phyloP scores from a whole-genome alignment of 768 basidiomycete genomes.

The Lactifluus rugatus region DNA sequence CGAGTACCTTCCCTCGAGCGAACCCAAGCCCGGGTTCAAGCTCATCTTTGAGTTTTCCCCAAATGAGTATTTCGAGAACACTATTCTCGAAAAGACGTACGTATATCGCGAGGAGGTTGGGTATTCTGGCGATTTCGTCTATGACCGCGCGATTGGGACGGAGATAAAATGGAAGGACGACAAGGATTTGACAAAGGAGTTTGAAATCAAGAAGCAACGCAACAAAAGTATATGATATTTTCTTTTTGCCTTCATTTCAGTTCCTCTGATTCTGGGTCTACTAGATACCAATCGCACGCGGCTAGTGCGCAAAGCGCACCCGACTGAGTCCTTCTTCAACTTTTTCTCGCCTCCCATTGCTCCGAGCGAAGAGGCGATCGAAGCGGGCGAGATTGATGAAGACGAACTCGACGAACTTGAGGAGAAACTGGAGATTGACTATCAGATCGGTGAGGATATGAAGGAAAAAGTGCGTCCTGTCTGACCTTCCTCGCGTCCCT shows the following conservation, averaged over 20 bases:
- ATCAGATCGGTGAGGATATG: constrained; percentile 96
- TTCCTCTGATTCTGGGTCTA: background rate
- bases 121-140: constrained; percentile 95
- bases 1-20: constrained; percentile 56
- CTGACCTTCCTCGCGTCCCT: background rate
- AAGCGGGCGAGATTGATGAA: constrained; percentile 65
- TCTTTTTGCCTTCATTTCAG: background rate
- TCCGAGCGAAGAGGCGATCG: constrained; percentile 57
- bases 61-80: constrained; percentile 86
- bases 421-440: constrained; percentile 90
- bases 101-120: constrained; percentile 86
- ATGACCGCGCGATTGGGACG: constrained; percentile 86
- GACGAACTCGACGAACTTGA: constrained; percentile 87
- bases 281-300: constrained; percentile 78
- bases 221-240: constrained; percentile 70
- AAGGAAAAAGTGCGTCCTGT: constrained; percentile 74
- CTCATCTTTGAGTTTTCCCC: constrained; percentile 70
- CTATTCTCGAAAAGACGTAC: constrained; percentile 84
- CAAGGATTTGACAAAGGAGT: constrained; percentile 94
- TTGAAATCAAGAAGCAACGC: constrained; percentile 98
- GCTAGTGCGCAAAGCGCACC: constrained; percentile 75
- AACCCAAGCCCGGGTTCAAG: constrained; percentile 85
- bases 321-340: constrained; percentile 97
- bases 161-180: constrained; percentile 97
- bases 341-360: constrained; percentile 84